Evolutionary conservation across 257 asterid species (phyloP).

Genomic region (Capsicum chinense): DNA sequence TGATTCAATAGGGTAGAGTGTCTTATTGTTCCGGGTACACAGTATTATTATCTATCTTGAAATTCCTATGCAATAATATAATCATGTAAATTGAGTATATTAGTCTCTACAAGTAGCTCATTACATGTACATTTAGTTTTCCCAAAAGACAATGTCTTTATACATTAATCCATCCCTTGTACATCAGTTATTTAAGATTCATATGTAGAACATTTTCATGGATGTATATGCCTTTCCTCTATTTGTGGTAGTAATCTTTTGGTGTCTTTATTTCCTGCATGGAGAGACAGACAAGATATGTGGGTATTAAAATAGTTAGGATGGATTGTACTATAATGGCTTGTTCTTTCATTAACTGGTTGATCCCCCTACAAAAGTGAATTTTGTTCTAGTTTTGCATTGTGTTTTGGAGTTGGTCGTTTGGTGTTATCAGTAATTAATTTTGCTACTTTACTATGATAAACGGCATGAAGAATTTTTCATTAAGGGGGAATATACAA

Average conservation of each 20-base stretch:
- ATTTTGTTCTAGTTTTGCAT: not conserved
- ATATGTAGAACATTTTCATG: not conserved
- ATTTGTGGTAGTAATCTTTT: too few species aligned
- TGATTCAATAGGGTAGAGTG: too few species aligned
- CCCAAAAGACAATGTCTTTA: not conserved
- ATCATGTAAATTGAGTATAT: too few species aligned
- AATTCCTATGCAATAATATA: too few species aligned
- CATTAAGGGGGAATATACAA: not conserved
- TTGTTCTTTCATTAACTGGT: not conserved
- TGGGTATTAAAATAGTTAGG: not conserved
- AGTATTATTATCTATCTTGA: too few species aligned
- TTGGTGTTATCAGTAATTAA: not conserved
- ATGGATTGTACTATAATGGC: not conserved
- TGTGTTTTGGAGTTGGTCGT: not conserved
- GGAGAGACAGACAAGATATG: not conserved
- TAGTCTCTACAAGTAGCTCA: not conserved
- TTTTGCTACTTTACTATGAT: not conserved
- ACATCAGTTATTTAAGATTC: not conserved
- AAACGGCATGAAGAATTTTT: not conserved
- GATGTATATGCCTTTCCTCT: not conserved
- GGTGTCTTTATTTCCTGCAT: not conserved
- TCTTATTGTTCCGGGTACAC: too few species aligned
- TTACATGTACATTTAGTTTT: not conserved
- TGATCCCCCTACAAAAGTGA: not conserved
- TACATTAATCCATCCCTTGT: not conserved